Evolutionary conservation across 352 stramenopile species (phyloP).

Genomic region (Pythium aquatile): DNA sequence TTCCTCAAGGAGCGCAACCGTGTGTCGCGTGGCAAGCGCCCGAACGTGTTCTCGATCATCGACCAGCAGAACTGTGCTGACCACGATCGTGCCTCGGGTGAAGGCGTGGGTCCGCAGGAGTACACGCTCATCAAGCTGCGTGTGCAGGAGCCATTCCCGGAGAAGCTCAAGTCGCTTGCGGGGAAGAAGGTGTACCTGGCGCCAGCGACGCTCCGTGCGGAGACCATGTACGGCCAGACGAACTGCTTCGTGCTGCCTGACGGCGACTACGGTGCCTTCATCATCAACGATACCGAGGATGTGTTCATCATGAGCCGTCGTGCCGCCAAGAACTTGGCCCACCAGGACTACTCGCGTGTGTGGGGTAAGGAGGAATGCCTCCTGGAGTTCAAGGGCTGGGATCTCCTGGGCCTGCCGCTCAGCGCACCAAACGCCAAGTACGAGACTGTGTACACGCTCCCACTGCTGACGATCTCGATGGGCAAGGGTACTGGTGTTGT

Average conservation of each 20-base stretch:
- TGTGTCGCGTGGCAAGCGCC: constrained; percentile 94
- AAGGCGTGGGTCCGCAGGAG: constrained; percentile 98
- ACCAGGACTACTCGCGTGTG: constrained; percentile 91
- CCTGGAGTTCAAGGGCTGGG: constrained; percentile 92
- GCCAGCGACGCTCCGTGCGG: constrained; percentile 97
- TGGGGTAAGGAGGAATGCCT: constrained; percentile 90
- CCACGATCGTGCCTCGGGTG: constrained; percentile 97
- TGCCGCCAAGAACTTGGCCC: constrained; percentile 93
- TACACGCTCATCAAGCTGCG: constrained; percentile 99
- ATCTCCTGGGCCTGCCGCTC: constrained; percentile 96
- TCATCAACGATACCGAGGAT: constrained; percentile 92
- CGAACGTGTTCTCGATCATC: constrained; percentile 98
- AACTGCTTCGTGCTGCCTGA: constrained; percentile 99
- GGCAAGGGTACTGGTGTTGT: constrained; percentile 99
- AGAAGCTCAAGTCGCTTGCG: constrained; percentile 70
- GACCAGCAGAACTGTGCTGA: constrained; percentile 99
- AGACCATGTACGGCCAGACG: constrained; percentile 99
- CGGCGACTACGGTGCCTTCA: constrained; percentile 98
- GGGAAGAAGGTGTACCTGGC: constrained; percentile 96
- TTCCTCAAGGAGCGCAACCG: constrained; percentile 91
- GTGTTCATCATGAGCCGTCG: constrained; percentile 96
- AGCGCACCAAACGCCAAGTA: constrained; percentile 95
- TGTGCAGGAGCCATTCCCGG: constrained; percentile 80
- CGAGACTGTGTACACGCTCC: constrained; percentile 99
- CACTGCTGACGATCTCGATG: constrained; percentile 99